Percentiles rank a stretch among this genome's conserved stretches.
Evolutionary conservation across 805 yeast genomes (phyloP).

Genomic region (Starmerella davenportii): DNA sequence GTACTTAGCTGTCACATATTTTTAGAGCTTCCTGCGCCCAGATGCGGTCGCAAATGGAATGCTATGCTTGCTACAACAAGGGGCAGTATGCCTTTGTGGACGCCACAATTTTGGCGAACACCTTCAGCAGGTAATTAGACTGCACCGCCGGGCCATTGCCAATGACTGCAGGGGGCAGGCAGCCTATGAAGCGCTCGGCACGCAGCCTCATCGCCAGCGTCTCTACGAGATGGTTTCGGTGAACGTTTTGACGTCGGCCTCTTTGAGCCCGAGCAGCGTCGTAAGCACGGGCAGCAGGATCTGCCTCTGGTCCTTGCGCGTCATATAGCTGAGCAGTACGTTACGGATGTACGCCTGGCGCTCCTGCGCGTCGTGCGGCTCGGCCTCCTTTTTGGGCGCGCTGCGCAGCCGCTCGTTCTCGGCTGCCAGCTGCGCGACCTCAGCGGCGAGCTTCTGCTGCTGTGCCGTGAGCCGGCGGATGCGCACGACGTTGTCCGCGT

Average conservation of each 20-base stretch:
- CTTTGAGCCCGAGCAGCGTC: slow-evolving; percentile 48
- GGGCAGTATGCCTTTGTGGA: no score
- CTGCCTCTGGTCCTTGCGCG: slow-evolving; percentile 78
- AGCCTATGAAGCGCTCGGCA: no score
- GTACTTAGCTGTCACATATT: no score
- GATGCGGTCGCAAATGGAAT: no score
- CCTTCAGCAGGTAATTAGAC: no score
- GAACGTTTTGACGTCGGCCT: slow-evolving; percentile 59
- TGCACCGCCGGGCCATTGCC: no score
- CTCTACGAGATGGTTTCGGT: slow-evolving; percentile 28
- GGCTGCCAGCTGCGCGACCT: slow-evolving; percentile 19
- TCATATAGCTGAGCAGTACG: slow-evolving; percentile 77
- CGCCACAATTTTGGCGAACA: no score
- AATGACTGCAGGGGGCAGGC: no score
- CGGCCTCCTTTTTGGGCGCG: slow-evolving; percentile 1
- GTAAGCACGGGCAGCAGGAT: slow-evolving; percentile 74
- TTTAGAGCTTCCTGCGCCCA: no score
- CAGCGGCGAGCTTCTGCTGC: slow-evolving; percentile 22
- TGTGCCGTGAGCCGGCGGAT: slow-evolving; percentile 23
- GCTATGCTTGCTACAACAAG: no score
- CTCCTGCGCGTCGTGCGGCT: slow-evolving; percentile 17
- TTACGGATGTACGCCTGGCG: slow-evolving; percentile 70
- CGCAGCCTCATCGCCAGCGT: no score
- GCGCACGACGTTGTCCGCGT: slow-evolving; percentile 23
- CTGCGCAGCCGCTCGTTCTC: slow-evolving; percentile 13